Evolutionary conservation across 352 stramenopile genomes (phyloP), one percentile per base, ranked within the genome.

Genomic region (Phytophthora fragariaefolia): DNA sequence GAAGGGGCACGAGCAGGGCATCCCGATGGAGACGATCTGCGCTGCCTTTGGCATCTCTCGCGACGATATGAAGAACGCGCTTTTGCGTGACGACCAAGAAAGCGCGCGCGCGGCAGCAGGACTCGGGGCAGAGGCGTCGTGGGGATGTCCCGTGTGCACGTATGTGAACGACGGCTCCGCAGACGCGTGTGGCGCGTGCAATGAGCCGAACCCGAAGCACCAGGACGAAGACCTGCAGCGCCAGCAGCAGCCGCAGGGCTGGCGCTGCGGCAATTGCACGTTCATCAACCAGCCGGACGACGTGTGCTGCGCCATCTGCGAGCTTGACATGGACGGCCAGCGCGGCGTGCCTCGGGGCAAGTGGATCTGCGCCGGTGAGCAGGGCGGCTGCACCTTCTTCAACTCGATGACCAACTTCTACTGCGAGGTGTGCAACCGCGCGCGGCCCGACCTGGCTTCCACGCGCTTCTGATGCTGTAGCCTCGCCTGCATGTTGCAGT

Each of bases 371-470:
- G 87, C 86, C 1, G 80, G 83, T 3, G 87, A 95, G 38, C 83
- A 95, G 48, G 89, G 89, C 50, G 89, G 89, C 51, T 96, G 87
- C 70, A 96, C 89, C 36, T 95, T 93, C 56, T 95, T 95, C 77
- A 96, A 95, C 66, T 57, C 83, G 13, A 87, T 84, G 60, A 61
- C 71, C 12, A 89, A 82, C 50, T 96, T 95, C 48, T 96, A 96
- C 67, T 96, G 89, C 73, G 87, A 96, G n/a, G 87, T 96, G 36
- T 96, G 89, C 78, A 93, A 95, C 66, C 87, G 87, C 32, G 87
- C 89, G 4, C 87, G 89, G 0, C 85, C 89, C 0, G 87, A 95
- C 28, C 66, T 96, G 24, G 73, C 78, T 9, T 86, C 83, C 8
- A 90, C 73, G 50, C 82, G 83, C 38, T 96, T 96, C 52, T 96